Base-by-base conservation (phyloP, 1,139 yeast genomes). In the Yamadazyma conglobata region DNA sequence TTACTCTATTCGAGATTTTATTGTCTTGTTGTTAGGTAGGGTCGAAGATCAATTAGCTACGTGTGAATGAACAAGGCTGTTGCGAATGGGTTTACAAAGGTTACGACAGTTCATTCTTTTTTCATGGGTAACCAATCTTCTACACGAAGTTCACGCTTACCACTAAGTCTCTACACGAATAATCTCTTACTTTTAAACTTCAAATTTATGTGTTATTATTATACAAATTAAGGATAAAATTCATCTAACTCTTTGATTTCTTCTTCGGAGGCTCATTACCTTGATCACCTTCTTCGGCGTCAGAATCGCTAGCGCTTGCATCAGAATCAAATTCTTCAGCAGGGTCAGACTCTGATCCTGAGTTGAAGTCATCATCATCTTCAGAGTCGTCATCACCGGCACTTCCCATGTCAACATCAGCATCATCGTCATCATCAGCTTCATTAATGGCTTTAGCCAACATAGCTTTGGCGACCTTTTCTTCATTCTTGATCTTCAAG, bases 281-380 rank as follows among this genome's bases (percentile, higher is more conserved):
- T 27, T 48, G 64, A 4, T 56, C 66, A 9, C 51, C 70, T 12
- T 24, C 44, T 10, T 60, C 69, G 27, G 60, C 71, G 33, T 52
- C 70, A 17, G 56, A 57, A 21, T 43, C 61, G 21, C 52, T 59
- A 6, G 42, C 62, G 7, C 60, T 52, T 1, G 70, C 91, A 43
- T 84, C 87, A 6, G 91, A 83, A 51, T 87, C 94, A 47, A 70
- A 87, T 54, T 87, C 96, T 57, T 86, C 96, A 3, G 94, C 95
- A 27, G 81, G 84, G 44, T 85, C 95, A 9, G 74, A 68, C 20
- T 68, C 80, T 5, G 77, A 74, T 16, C 71, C 79, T 7, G 73
- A 75, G 18, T 77, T 70, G 56, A 79, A 80, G 46, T 77, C 88
- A 41, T 71, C 87, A 52, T 79, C 85, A 51, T 79, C 84, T 20